Conservation (phyloP, 768 basidiomycete genomes). For the Jaapia argillacea region DNA sequence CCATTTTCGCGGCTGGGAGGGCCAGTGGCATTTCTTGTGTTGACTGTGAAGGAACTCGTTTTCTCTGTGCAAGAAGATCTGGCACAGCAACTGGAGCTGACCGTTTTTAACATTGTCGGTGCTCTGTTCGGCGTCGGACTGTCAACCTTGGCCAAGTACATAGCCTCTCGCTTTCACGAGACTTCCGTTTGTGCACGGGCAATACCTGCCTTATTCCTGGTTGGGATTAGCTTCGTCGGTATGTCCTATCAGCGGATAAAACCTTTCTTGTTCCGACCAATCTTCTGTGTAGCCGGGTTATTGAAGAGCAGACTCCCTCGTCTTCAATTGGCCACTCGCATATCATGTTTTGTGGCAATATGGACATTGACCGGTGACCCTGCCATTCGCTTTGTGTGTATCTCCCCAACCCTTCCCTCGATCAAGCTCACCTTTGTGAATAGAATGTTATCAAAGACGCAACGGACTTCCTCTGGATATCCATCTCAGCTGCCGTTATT, state of each 20-base stretch:
- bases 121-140: slow-evolving; percentile 29
- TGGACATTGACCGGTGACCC: slow-evolving; percentile 32
- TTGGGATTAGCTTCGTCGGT: slow-evolving; percentile 29
- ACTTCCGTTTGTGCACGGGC: slow-evolving; percentile 20
- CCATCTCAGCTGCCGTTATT: slow-evolving; percentile 25
- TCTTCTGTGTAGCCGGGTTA: slow-evolving; percentile 21
- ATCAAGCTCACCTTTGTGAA: slow-evolving; percentile 1
- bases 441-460: slow-evolving; percentile 18
- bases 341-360: slow-evolving; percentile 36
- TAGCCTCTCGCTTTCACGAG: slow-evolving; percentile 17
- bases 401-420: not conserved
- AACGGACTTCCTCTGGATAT: slow-evolving; percentile 30
- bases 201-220: slow-evolving; percentile 31
- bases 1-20: slow-evolving; percentile 31
- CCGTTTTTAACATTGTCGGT: slow-evolving; percentile 32
- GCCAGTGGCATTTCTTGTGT: slow-evolving; percentile 24
- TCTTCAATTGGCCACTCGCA: slow-evolving; percentile 31
- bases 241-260: no score
- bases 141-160: slow-evolving; percentile 23
- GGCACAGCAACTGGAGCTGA: slow-evolving; percentile 36
- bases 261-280: no score
- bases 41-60: slow-evolving; percentile 34
- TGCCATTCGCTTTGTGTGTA: slow-evolving; percentile 22
- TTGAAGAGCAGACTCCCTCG: slow-evolving; percentile 36
- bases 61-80: slow-evolving; percentile 37